These are phyloP conservation scores for Mycena galericulata DNA, from an alignment of 768 basidiomycete genomes.

Conservation along the genomic window DNA sequence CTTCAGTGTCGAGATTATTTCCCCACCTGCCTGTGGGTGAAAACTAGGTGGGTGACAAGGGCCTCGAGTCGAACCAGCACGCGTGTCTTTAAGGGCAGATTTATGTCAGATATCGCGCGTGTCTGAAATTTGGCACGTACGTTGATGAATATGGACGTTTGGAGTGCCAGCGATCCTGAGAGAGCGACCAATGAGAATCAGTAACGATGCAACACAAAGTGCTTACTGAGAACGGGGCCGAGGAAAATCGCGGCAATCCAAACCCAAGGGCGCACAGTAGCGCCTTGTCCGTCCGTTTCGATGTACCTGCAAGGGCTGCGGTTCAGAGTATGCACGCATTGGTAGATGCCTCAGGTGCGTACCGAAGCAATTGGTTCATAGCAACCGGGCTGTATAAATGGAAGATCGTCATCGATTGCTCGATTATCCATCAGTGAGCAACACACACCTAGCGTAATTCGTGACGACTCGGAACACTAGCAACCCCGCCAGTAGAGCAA, in stretches of 20 bases:
- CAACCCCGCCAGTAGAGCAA: conserved; percentile 36
- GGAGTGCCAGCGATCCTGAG: conserved; percentile 53
- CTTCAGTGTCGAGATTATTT: too few relatives aligned
- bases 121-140: conserved; percentile 39
- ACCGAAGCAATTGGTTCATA: conserved; percentile 56
- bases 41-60: conserved; percentile 57
- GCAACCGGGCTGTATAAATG: conserved; percentile 50
- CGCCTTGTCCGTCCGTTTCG: conserved; percentile 55
- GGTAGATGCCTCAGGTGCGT: conserved; percentile 13
- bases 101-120: conserved; percentile 43
- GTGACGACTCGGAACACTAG: conserved; percentile 10
- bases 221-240: conserved; percentile 53
- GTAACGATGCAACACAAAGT: not conserved
- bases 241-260: conserved; percentile 69
- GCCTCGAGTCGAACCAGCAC: conserved; percentile 63
- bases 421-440: conserved; percentile 33
- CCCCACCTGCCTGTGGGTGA: conserved; percentile 48
- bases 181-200: not conserved
- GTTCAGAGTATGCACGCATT: not conserved
- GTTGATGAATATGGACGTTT: conserved; percentile 65
- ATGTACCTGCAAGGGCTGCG: conserved; percentile 60
- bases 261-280: conserved; percentile 74
- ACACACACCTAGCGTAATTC: conserved; percentile 9
- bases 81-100: conserved; percentile 47
- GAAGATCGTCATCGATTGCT: conserved; percentile 34